Conservation (phyloP, 768 basidiomycete species). For the Cystofilobasidium ferigula region DNA sequence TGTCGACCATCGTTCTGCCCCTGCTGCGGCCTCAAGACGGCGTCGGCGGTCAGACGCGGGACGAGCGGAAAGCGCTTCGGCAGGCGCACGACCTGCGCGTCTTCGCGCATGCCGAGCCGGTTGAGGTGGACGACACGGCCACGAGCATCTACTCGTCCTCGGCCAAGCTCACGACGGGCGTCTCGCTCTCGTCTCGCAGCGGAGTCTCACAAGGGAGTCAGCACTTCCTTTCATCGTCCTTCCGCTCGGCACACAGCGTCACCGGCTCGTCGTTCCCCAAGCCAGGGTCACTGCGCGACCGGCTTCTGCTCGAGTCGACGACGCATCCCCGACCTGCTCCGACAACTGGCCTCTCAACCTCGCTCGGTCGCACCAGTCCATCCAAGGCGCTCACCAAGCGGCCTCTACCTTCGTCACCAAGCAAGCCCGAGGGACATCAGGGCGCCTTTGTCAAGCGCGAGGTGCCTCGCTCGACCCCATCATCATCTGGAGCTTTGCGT, state of each 20-base stretch:
- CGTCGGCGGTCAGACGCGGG: not conserved
- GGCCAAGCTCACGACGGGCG: not conserved
- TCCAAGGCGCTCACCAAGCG: not conserved
- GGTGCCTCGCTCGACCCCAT: not conserved
- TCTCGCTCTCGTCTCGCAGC: not conserved
- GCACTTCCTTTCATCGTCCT: conserved; percentile 6
- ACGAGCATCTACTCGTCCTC: conserved; percentile 9
- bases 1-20: conserved; percentile 20
- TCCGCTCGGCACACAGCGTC: not conserved
- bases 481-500: not conserved
- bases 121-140: not conserved
- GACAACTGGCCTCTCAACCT: conserved; percentile 3
- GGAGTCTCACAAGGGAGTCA: not conserved
- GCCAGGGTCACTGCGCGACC: not conserved
- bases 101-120: not conserved
- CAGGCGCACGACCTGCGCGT: not conserved
- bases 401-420: not conserved
- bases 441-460: conserved; percentile 4
- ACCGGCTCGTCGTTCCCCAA: conserved; percentile 7
- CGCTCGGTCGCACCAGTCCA: conserved; percentile 6
- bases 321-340: not conserved
- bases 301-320: not conserved
- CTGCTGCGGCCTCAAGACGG: conserved; percentile 3
- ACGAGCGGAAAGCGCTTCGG: not conserved
- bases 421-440: not conserved